Evolutionary conservation across 768 basidiomycete genomes (phyloP).

Genomic region (Hericium erinaceus): DNA sequence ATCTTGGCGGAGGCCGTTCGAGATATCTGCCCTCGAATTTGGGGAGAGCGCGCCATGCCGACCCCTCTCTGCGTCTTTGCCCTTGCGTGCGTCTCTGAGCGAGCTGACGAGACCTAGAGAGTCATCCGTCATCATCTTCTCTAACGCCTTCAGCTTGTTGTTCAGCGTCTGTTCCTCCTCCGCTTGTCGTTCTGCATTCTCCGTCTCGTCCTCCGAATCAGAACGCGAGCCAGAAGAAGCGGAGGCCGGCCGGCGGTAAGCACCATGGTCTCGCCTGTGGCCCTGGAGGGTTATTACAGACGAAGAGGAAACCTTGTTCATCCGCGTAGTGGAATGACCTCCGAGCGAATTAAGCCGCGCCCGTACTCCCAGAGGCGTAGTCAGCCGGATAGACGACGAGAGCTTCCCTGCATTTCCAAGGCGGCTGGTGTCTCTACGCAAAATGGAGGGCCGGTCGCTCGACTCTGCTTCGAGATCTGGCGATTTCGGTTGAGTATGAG

Average conservation of each 20-base stretch:
- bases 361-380: constrained; percentile 55
- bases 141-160: constrained; percentile 58
- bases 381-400: constrained; percentile 34
- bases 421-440: constrained; percentile 11
- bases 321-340: constrained; percentile 36
- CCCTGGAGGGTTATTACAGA: constrained; percentile 58
- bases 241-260: constrained; percentile 11
- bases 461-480: constrained; percentile 2
- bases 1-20: constrained; percentile 33
- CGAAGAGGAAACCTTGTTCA: constrained; percentile 47
- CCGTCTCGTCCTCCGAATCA: constrained; percentile 39
- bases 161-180: constrained; percentile 64
- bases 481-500: constrained; percentile 24
- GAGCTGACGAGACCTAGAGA: constrained; percentile 56
- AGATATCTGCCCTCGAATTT: constrained; percentile 16
- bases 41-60: neutral
- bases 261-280: constrained; percentile 9
- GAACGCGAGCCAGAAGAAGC: constrained; percentile 18
- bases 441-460: constrained; percentile 8
- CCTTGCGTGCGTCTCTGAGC: constrained; percentile 8
- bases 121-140: constrained; percentile 67
- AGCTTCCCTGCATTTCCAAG: constrained; percentile 19
- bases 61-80: constrained; percentile 2
- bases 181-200: constrained; percentile 55
- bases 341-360: constrained; percentile 65